These are phyloP conservation scores for Daldinia sp. DNA, from an alignment of 2,329 filamentous ascomycete species.

Conservation along the genomic window DNA sequence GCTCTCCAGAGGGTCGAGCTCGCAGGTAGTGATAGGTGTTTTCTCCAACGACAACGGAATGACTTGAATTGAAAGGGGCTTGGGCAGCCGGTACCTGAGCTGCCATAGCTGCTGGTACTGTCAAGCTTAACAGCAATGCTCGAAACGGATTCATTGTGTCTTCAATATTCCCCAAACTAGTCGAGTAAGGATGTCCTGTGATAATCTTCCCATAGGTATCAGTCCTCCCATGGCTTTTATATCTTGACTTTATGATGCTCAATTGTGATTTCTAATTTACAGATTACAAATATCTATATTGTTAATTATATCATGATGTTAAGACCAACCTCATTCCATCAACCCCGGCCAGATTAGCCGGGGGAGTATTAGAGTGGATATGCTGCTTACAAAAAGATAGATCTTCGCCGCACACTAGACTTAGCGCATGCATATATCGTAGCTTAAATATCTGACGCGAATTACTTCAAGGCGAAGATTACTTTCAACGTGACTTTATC, in stretches of 20 bases:
- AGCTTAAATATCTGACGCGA: neutral
- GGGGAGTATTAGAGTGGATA: neutral
- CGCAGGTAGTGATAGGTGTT: conserved; percentile 28
- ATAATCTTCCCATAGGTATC: neutral
- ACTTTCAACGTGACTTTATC: neutral
- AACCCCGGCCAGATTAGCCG: neutral
- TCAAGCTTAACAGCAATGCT: neutral
- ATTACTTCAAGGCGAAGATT: neutral
- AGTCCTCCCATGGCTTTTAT: neutral
- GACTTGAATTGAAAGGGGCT: conserved; percentile 27
- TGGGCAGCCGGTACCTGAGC: conserved; percentile 9
- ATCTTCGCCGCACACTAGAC: neutral
- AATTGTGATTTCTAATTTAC: conserved; percentile 6
- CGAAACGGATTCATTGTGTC: neutral
- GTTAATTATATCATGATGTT: neutral
- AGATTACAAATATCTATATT: neutral
- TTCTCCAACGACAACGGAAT: conserved; percentile 20
- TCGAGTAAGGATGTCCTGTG: neutral
- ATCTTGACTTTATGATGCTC: neutral
- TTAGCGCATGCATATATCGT: neutral
- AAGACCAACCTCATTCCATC: neutral
- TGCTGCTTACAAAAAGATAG: neutral
- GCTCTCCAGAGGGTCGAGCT: conserved; percentile 19
- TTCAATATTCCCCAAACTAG: neutral
- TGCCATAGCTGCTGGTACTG: neutral